Conservation (phyloP, 2,329 filamentous ascomycete species). For the Ophiostoma fasciatum region DNA sequence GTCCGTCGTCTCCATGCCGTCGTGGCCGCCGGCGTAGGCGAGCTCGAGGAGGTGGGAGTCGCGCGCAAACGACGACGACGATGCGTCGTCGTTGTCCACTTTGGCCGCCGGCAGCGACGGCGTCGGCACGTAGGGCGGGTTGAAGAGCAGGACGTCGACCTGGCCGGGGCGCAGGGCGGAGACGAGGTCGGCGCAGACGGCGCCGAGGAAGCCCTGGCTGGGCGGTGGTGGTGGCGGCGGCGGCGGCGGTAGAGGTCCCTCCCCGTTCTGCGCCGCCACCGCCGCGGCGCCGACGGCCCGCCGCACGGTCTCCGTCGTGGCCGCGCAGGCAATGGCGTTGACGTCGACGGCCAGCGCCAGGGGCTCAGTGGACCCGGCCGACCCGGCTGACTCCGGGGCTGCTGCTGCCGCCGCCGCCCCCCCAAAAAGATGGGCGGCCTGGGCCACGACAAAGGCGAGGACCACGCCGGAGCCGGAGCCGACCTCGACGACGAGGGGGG, state of each 20-base stretch:
- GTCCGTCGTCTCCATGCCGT: slow-evolving; percentile 91
- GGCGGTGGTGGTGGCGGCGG: slow-evolving; percentile 13
- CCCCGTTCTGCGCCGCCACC: slow-evolving; percentile 17
- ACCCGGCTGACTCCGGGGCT: too few species aligned
- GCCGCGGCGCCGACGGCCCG: slow-evolving; percentile 23
- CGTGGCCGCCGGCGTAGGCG: slow-evolving; percentile 73
- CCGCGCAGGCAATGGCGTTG: slow-evolving; percentile 68
- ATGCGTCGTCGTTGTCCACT: background rate
- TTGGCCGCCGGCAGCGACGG: slow-evolving; percentile 47
- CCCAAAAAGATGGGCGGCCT: slow-evolving; percentile 59
- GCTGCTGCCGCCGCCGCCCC: slow-evolving; percentile 27
- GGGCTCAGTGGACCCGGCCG: too few species aligned
- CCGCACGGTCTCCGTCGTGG: slow-evolving; percentile 55
- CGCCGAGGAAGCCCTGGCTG: slow-evolving; percentile 44
- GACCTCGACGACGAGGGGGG: slow-evolving; percentile 64
- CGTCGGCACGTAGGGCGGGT: slow-evolving; percentile 92
- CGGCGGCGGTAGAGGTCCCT: too few species aligned
- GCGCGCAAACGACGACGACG: slow-evolving; percentile 43
- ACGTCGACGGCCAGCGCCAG: slow-evolving; percentile 70
- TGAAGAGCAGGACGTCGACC: slow-evolving; percentile 85
- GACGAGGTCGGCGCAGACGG: slow-evolving; percentile 56
- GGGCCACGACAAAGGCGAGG: slow-evolving; percentile 71
- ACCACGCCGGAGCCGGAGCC: slow-evolving; percentile 89
- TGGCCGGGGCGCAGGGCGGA: slow-evolving; percentile 39
- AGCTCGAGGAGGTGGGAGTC: slow-evolving; percentile 74